Conservation (phyloP, 2,329 filamentous ascomycete genomes). For the Rhynchosporium secalis region DNA sequence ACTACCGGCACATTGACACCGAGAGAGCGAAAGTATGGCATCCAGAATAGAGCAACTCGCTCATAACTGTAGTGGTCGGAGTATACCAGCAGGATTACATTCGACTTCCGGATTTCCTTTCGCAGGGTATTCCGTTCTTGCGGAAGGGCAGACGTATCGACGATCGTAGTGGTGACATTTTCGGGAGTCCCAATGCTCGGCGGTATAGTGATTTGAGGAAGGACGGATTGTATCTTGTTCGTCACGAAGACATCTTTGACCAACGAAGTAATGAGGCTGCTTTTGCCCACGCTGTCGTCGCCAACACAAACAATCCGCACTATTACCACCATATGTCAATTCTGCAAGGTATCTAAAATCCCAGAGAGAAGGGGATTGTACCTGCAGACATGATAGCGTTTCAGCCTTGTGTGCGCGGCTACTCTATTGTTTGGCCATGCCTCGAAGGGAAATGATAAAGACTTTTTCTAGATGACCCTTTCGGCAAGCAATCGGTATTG, state of each 20-base stretch:
- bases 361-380: slow-evolving; percentile 21
- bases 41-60: slow-evolving; percentile 94
- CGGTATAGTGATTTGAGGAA: slow-evolving; percentile 93
- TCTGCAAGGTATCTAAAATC: not conserved
- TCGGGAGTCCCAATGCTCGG: slow-evolving; percentile 91
- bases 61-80: slow-evolving; percentile 99
- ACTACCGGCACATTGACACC: slow-evolving; percentile 99
- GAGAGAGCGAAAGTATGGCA: slow-evolving; percentile 94
- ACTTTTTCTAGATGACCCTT: not conserved
- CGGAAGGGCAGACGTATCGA: slow-evolving; percentile 93
- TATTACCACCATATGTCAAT: slow-evolving; percentile 29
- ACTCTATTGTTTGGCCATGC: slow-evolving; percentile 26
- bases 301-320: slow-evolving; percentile 96
- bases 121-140: slow-evolving; percentile 88
- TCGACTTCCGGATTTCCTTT: slow-evolving; percentile 94
- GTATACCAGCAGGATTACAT: slow-evolving; percentile 95
- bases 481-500: not conserved
- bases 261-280: slow-evolving; percentile 87
- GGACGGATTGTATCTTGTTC: slow-evolving; percentile 90
- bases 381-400: slow-evolving; percentile 36
- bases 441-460: not conserved
- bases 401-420: slow-evolving; percentile 33
- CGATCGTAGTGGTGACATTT: slow-evolving; percentile 95
- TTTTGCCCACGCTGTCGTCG: slow-evolving; percentile 94
- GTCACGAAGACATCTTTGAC: slow-evolving; percentile 97